phyloP scores from a whole-genome alignment of 2,329 filamentous ascomycete species.

The Aspergillus chevalieri region DNA sequence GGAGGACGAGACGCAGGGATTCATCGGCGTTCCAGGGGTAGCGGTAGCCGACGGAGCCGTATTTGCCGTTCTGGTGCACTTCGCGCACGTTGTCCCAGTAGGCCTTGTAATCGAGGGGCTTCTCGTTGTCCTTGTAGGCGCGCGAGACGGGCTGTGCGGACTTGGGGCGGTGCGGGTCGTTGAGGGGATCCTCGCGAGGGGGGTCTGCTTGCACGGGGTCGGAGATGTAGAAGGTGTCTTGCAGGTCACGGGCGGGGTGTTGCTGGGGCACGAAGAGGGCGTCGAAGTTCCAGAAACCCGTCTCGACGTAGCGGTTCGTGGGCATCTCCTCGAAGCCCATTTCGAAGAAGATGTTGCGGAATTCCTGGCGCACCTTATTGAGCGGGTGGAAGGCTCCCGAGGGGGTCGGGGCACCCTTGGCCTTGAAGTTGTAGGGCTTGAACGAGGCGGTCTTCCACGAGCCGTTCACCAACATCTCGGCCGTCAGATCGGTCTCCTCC shows the following conservation, averaged over 20 bases:
- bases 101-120: constrained; percentile 62
- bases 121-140: constrained; percentile 42
- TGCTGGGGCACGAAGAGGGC: constrained; percentile 95
- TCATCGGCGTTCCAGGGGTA: constrained; percentile 91
- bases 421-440: constrained; percentile 77
- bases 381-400: constrained; percentile 53
- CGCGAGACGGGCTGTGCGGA: constrained; percentile 40
- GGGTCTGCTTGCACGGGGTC: constrained; percentile 72
- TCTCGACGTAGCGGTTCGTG: constrained; percentile 87
- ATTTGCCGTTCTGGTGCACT: constrained; percentile 87
- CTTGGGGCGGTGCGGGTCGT: constrained; percentile 32
- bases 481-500: constrained; percentile 91
- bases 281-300: constrained; percentile 99
- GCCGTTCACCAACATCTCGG: constrained; percentile 79
- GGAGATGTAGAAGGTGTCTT: constrained; percentile 98
- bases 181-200: constrained; percentile 52
- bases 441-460: constrained; percentile 89
- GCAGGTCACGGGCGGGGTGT: constrained; percentile 91
- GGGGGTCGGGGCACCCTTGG: constrained; percentile 49
- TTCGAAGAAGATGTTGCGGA: constrained; percentile 97
- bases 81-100: constrained; percentile 85
- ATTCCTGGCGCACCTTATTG: constrained; percentile 93
- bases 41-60: constrained; percentile 90
- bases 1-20: constrained; percentile 76
- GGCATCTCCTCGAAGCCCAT: constrained; percentile 99